Evolutionary conservation across 2,329 filamentous ascomycete genomes (phyloP).

Genomic region (Aspergillus sp.): DNA sequence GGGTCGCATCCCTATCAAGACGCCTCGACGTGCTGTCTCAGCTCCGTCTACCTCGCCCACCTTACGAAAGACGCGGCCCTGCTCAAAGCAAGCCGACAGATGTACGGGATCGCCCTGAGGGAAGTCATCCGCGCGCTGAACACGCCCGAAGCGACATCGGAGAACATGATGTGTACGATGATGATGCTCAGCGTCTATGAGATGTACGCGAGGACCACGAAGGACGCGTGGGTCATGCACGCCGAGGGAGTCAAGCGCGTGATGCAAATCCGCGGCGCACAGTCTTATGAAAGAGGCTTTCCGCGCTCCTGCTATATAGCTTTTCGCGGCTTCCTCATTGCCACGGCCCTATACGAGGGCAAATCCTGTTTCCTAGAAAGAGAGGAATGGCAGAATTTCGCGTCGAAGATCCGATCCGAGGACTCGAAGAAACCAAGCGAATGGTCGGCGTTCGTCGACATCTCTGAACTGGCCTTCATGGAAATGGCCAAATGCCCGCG

Average conservation of each 20-base stretch:
- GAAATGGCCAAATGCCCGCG: slow-evolving; percentile 20
- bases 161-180: slow-evolving; percentile 26
- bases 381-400: slow-evolving; percentile 23
- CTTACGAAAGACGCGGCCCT: slow-evolving; percentile 15
- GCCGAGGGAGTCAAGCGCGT: slow-evolving; percentile 26
- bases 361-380: slow-evolving; percentile 28
- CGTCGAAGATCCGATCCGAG: slow-evolving; percentile 14
- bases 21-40: slow-evolving; percentile 17
- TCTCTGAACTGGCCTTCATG: slow-evolving; percentile 16
- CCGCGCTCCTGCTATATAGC: slow-evolving; percentile 27
- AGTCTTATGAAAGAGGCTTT: slow-evolving; percentile 19
- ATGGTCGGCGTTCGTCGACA: slow-evolving; percentile 15
- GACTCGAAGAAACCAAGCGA: slow-evolving; percentile 15
- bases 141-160: slow-evolving; percentile 18
- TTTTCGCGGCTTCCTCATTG: slow-evolving; percentile 30
- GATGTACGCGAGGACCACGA: slow-evolving; percentile 29
- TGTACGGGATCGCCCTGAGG: slow-evolving; percentile 24
- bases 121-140: slow-evolving; percentile 21
- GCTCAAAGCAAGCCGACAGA: slow-evolving; percentile 15
- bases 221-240: slow-evolving; percentile 29
- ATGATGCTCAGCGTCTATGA: slow-evolving; percentile 33
- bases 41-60: slow-evolving; percentile 18
- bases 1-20: slow-evolving; percentile 16
- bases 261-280: slow-evolving; percentile 27
- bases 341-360: slow-evolving; percentile 23